Percentiles rank a stretch among this genome's conserved stretches.
These are phyloP conservation scores for Ophiostoma sp. DNA, from an alignment of 2,329 filamentous ascomycete genomes.

Conservation along the genomic window DNA sequence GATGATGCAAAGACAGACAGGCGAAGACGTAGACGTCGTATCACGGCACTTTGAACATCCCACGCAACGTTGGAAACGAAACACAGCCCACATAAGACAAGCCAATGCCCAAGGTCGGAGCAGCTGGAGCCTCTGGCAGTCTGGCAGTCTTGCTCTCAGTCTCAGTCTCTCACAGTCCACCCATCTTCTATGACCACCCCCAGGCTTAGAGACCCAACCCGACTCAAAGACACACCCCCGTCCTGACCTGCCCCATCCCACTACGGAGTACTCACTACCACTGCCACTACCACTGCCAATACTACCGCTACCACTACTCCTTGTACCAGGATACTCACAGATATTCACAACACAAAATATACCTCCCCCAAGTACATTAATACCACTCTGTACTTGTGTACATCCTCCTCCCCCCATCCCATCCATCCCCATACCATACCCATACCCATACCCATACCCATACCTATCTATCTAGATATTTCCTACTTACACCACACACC, in stretches of 20 bases:
- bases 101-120: background rate
- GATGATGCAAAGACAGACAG: background rate
- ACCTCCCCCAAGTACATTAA: background rate
- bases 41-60: conserved; percentile 12
- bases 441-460: conserved; percentile 13
- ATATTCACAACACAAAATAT: background rate
- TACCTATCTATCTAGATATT: background rate
- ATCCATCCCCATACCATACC: background rate
- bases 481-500: too few relatives aligned
- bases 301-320: background rate
- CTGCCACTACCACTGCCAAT: too few relatives aligned
- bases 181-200: background rate
- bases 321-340: background rate
- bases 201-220: background rate
- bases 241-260: background rate
- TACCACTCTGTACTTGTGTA: conserved; percentile 9
- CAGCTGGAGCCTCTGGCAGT: too few relatives aligned
- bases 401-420: background rate
- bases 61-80: conserved; percentile 13
- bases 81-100: conserved; percentile 8
- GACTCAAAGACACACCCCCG: background rate
- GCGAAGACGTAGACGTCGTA: background rate
- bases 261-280: background rate
- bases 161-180: background rate
- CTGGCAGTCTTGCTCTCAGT: background rate